These are phyloP conservation scores for Scheffersomyces illinoinensis DNA, from an alignment of 1,139 yeast genomes.

Conservation along the genomic window DNA sequence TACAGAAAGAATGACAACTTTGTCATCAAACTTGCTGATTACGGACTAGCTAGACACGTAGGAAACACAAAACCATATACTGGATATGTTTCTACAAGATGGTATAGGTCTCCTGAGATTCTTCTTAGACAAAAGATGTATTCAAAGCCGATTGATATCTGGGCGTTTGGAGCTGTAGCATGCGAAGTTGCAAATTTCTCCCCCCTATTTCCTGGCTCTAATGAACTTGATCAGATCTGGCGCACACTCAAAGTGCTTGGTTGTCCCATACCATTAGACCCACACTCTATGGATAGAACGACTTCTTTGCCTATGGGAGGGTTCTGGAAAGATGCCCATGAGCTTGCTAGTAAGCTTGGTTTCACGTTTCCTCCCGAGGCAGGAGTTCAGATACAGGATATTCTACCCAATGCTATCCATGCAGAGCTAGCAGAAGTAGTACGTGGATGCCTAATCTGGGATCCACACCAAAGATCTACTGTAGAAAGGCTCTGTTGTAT, in stretches of 20 bases:
- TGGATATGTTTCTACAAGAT: slow-evolving; percentile 87
- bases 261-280: slow-evolving; percentile 47
- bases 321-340: slow-evolving; percentile 61
- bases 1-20: slow-evolving; percentile 46
- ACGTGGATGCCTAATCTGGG: slow-evolving; percentile 64
- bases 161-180: slow-evolving; percentile 93
- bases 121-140: slow-evolving; percentile 66
- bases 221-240: slow-evolving; percentile 77
- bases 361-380: slow-evolving; percentile 49
- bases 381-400: slow-evolving; percentile 28
- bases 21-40: slow-evolving; percentile 84
- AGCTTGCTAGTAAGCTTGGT: slow-evolving; percentile 52
- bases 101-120: slow-evolving; percentile 96
- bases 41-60: slow-evolving; percentile 78
- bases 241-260: slow-evolving; percentile 70
- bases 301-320: slow-evolving; percentile 58
- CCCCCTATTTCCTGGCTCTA: slow-evolving; percentile 83
- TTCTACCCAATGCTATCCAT: slow-evolving; percentile 25
- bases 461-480: slow-evolving; percentile 56
- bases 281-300: slow-evolving; percentile 9
- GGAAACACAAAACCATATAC: slow-evolving; percentile 60
- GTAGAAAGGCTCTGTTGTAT: slow-evolving; percentile 45
- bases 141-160: slow-evolving; percentile 79
- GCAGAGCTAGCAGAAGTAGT: slow-evolving; percentile 48
- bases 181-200: slow-evolving; percentile 73